Conservation (phyloP, 2,329 filamentous ascomycete species). For the Aspergillus tanneri region DNA sequence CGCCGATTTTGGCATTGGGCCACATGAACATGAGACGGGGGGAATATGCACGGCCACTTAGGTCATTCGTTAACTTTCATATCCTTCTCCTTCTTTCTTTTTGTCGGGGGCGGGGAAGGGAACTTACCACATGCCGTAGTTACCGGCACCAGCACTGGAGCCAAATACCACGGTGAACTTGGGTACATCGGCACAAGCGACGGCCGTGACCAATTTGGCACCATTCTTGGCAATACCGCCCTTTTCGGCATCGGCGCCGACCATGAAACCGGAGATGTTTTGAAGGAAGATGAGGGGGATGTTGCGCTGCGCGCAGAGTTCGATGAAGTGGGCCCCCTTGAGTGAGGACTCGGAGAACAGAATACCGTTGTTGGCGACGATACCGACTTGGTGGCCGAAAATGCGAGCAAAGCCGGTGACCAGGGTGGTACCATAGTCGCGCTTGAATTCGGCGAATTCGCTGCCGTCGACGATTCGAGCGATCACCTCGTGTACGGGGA, state of each 20-base stretch:
- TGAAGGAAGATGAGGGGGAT: conserved; percentile 92
- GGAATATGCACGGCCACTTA: conserved; percentile 86
- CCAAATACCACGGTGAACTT: conserved; percentile 98
- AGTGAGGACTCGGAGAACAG: conserved; percentile 84
- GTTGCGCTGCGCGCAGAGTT: conserved; percentile 85
- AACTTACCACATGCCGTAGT: conserved; percentile 89
- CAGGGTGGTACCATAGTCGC: conserved; percentile 80
- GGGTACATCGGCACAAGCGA: conserved; percentile 88
- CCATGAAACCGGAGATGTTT: conserved; percentile 98
- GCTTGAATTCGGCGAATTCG: conserved; percentile 92
- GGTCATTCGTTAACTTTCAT: no score
- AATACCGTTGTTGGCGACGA: conserved; percentile 94
- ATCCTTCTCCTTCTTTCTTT: no score
- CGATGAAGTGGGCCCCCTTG: conserved; percentile 96
- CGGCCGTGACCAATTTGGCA: conserved; percentile 92
- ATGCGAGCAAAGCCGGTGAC: conserved; percentile 90
- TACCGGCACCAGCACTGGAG: conserved; percentile 86
- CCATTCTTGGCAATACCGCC: conserved; percentile 98
- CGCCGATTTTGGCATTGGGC: conserved; percentile 93
- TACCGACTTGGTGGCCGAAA: conserved; percentile 85
- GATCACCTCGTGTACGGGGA: conserved; percentile 87
- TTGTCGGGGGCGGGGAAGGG: not conserved
- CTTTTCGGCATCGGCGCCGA: conserved; percentile 84
- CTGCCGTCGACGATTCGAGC: conserved; percentile 89
- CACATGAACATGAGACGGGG: conserved; percentile 93